A percentile compares a stretch with the other conserved stretches of the same genome.
phyloP scores from a whole-genome alignment of 306 rosid genomes.

The Amphicarpaea edgeworthii region DNA sequence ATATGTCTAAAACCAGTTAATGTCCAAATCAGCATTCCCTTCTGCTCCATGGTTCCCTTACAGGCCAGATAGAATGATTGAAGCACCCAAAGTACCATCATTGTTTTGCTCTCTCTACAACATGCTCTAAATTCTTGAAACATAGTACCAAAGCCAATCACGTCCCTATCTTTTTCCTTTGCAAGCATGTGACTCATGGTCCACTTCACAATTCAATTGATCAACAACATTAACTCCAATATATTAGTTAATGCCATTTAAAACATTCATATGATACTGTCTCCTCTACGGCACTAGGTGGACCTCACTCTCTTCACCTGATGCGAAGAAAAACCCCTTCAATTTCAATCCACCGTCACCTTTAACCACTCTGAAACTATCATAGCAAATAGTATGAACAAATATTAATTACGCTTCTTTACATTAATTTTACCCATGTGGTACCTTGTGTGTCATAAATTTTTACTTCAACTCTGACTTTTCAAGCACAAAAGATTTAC shows the following conservation, averaged over 20 bases:
- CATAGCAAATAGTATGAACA: background rate
- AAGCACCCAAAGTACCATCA: constrained; percentile 45
- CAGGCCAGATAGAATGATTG: constrained; percentile 39
- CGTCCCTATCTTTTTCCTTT: constrained; percentile 27
- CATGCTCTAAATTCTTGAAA: constrained; percentile 50
- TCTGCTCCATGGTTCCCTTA: background rate
- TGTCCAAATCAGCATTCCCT: constrained; percentile 29
- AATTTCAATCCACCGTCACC: constrained; percentile 24
- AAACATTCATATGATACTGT: constrained; percentile 49
- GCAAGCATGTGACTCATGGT: constrained; percentile 58
- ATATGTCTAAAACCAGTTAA: constrained; percentile 26
- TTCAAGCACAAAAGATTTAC: background rate
- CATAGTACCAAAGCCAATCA: constrained; percentile 48
- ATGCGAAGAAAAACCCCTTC: background rate
- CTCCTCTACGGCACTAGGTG: constrained; percentile 36
- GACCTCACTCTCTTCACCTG: constrained; percentile 24
- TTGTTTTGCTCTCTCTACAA: constrained; percentile 37
- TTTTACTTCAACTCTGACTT: constrained; percentile 9
- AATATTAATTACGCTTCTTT: background rate
- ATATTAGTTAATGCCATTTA: constrained; percentile 40
- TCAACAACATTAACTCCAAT: constrained; percentile 34
- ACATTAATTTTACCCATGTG: constrained; percentile 22
- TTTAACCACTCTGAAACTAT: background rate
- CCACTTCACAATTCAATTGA: constrained; percentile 35
- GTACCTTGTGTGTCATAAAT: constrained; percentile 24